Conservation (phyloP, 2,329 filamentous ascomycete genomes). For the Corinectria fuckeliana region DNA sequence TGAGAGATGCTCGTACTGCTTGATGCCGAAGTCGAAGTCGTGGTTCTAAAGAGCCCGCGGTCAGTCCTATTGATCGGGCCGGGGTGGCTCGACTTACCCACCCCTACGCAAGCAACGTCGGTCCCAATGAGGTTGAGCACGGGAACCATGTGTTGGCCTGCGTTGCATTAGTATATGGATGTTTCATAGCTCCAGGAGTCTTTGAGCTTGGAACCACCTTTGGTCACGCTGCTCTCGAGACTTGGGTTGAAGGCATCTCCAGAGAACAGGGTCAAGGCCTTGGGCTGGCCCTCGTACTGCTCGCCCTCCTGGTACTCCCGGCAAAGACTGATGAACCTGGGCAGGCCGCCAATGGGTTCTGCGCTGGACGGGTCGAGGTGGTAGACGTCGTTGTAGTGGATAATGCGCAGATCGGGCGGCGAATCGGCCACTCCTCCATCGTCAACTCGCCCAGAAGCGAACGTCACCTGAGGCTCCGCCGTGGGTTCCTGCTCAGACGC, state of each 20-base stretch:
- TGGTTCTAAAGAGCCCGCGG: constrained; percentile 68
- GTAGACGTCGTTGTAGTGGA: constrained; percentile 96
- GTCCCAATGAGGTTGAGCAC: constrained; percentile 80
- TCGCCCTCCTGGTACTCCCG: constrained; percentile 74
- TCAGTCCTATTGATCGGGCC: constrained; percentile 20
- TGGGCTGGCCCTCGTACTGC: constrained; percentile 67
- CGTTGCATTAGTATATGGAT: neutral
- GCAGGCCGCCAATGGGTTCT: constrained; percentile 82
- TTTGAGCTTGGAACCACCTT: too few relatives aligned
- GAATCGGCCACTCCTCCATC: constrained; percentile 25
- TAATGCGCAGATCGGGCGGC: constrained; percentile 74
- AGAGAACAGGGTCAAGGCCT: constrained; percentile 81
- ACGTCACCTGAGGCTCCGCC: constrained; percentile 39
- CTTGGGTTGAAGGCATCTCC: constrained; percentile 94
- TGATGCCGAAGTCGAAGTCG: constrained; percentile 89
- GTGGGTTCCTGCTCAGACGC: constrained; percentile 31
- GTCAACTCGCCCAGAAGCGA: constrained; percentile 33
- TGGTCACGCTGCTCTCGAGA: constrained; percentile 86
- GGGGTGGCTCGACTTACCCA: constrained; percentile 51
- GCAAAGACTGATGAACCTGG: constrained; percentile 80
- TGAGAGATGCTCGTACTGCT: constrained; percentile 76
- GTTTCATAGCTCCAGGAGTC: constrained; percentile 23
- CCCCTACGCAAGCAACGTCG: constrained; percentile 81
- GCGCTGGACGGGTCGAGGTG: constrained; percentile 78
- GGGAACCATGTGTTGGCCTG: constrained; percentile 84